Base-by-base conservation (phyloP, 768 basidiomycete species). In the Tephrocybe sp. region DNA sequence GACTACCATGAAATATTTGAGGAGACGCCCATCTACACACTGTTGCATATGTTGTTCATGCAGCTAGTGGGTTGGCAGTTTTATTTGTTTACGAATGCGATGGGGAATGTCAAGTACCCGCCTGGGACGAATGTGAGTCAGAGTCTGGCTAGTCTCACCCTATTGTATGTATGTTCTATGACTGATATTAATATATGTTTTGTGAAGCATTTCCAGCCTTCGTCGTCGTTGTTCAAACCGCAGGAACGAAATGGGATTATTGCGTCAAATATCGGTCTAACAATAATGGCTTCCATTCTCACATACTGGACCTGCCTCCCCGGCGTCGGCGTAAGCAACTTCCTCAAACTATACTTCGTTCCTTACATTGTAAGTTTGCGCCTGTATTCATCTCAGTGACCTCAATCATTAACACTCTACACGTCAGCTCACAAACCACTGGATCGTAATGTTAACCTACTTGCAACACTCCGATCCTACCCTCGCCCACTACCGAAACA, bases 401-500 rank as follows among this genome's bases (percentile, higher is more conserved):
- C n/a, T n/a, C n/a, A n/a, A n/a, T n/a, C n/a, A n/a, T n/a, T n/a
- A n/a, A n/a, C n/a, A n/a, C n/a, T n/a, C n/a, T n/a, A n/a, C n/a
- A n/a, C n/a, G n/a, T n/a, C n/a, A n/a, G n/a, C n/a, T n/a, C n/a
- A n/a, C n/a, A n/a, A n/a, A 31, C 16, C 16, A 15, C 27, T 5
- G 3, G 18, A 59, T 64, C 70, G 75, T 80, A 22, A 77, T 79
- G 78, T 73, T 81, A 56, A 79, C 79, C 2, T 82, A 74, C 62
- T 68, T 84, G 15, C 82, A 83, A 47, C 82, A 84, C 64, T 79
- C 80, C 2, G 80, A 81, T 59, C 76, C 78, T 1, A 72, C 72
- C 0, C 70, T 83, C 21, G 80, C 82, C 21, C 79, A 82, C 56
- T 84, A 81, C 57, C 68, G 82, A 42, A 74, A 71, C 27, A 60